phyloP scores from a whole-genome alignment of 2,329 filamentous ascomycete species.

The Arthrocladium fulminans region DNA sequence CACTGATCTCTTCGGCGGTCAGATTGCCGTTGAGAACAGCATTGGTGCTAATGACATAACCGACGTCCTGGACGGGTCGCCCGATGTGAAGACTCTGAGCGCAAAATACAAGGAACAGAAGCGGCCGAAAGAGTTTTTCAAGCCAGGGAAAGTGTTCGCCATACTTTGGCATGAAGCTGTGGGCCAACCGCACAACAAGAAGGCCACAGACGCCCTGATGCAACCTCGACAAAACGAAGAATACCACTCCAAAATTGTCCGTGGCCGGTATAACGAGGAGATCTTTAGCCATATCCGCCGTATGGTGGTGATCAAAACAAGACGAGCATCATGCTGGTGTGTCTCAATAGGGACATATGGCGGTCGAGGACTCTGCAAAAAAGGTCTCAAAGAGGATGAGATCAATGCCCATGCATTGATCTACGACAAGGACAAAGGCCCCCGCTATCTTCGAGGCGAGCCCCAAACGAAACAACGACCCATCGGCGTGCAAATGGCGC shows the following conservation, averaged over 20 bases:
- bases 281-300: constrained; percentile 10
- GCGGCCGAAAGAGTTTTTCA: constrained; percentile 6
- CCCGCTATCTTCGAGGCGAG: constrained; percentile 22
- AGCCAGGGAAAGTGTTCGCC: constrained; percentile 23
- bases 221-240: not conserved
- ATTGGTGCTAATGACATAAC: too few relatives aligned
- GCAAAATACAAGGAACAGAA: too few relatives aligned
- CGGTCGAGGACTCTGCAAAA: constrained; percentile 29
- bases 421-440: constrained; percentile 24
- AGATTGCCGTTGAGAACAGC: too few relatives aligned
- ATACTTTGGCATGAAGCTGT: constrained; percentile 28
- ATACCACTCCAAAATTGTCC: too few relatives aligned
- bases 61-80: too few relatives aligned
- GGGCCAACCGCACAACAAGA: constrained; percentile 17
- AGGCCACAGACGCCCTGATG: constrained; percentile 9
- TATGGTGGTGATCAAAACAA: constrained; percentile 27
- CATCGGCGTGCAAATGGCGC: constrained; percentile 27
- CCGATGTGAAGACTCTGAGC: too few relatives aligned
- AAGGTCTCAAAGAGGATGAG: constrained; percentile 26
- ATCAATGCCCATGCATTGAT: constrained; percentile 31
- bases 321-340: constrained; percentile 26
- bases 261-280: not conserved
- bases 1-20: too few relatives aligned
- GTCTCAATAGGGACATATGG: constrained; percentile 35
- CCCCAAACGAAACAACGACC: constrained; percentile 29